Evolutionary conservation across 805 yeast species (phyloP).

Genomic region (Isabelozyma rhagii): DNA sequence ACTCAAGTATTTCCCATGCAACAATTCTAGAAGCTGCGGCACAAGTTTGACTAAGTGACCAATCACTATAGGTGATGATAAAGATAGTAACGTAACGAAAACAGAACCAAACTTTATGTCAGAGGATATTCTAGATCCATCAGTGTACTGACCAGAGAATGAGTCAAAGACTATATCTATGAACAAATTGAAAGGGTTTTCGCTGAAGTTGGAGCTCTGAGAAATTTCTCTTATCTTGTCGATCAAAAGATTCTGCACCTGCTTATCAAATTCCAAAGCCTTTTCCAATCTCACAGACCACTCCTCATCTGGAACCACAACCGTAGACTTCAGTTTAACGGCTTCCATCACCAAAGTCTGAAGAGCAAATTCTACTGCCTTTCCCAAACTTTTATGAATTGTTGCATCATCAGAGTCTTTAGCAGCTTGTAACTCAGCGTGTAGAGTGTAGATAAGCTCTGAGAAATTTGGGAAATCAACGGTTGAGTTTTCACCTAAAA

Average conservation of each 20-base stretch:
- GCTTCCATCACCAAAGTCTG: conserved; percentile 68
- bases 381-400: conserved; percentile 28
- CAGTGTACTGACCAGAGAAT: conserved; percentile 18
- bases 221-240: conserved; percentile 15
- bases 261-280: conserved; percentile 60
- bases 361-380: conserved; percentile 52
- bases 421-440: conserved; percentile 16
- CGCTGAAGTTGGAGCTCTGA: conserved; percentile 5
- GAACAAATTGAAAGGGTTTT: neutral
- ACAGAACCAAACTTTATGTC: conserved; percentile 33
- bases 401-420: conserved; percentile 17
- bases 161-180: conserved; percentile 35
- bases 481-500: conserved; percentile 38
- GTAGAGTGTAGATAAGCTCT: conserved; percentile 27
- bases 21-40: conserved; percentile 19
- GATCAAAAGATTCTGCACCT: conserved; percentile 35
- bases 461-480: conserved; percentile 56
- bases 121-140: conserved; percentile 8
- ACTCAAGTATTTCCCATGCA: conserved; percentile 16
- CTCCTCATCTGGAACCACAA: conserved; percentile 64
- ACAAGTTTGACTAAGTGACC: conserved; percentile 13
- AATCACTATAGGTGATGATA: conserved; percentile 25
- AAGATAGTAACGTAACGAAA: conserved; percentile 28
- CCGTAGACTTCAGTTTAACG: conserved; percentile 46
- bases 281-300: conserved; percentile 71